Conservation (phyloP, 805 yeast genomes). For the Teunomyces stri region DNA sequence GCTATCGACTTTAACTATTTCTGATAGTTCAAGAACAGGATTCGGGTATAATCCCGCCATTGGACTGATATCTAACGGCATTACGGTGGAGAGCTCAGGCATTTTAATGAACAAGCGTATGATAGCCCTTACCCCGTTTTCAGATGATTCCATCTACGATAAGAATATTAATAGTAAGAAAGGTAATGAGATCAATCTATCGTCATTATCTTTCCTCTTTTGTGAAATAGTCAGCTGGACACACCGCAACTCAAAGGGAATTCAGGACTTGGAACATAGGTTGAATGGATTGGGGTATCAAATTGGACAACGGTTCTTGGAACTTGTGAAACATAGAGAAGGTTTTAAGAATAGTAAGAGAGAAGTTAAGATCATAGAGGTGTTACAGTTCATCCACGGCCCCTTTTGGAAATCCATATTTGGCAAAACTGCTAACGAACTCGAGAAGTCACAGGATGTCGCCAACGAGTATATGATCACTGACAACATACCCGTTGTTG, state of each 20-base stretch:
- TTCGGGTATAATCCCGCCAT: conserved; percentile 45
- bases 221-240: conserved; percentile 68
- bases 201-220: conserved; percentile 67
- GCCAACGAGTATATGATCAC: conserved; percentile 75
- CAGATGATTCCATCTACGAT: conserved; percentile 57
- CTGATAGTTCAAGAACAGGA: conserved; percentile 27
- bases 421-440: conserved; percentile 69
- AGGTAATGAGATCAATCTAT: conserved; percentile 62
- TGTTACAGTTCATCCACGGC: conserved; percentile 69
- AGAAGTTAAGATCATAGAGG: conserved; percentile 63
- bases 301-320: conserved; percentile 70
- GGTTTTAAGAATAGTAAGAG: conserved; percentile 61
- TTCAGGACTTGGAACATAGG: conserved; percentile 56
- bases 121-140: conserved; percentile 30
- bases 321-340: conserved; percentile 65
- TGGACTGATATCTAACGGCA: conserved; percentile 41
- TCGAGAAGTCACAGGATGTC: conserved; percentile 70
- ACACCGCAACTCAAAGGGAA: conserved; percentile 59
- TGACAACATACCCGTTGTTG: conserved; percentile 68
- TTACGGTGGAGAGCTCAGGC: conserved; percentile 37
- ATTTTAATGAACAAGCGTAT: conserved; percentile 32
- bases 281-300: conserved; percentile 75
- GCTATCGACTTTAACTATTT: conserved; percentile 25
- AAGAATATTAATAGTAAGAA: conserved; percentile 60
- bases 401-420: conserved; percentile 72